Evolutionary conservation across 2,329 filamentous ascomycete genomes (phyloP).

Genomic region (Aspergillus sergii): DNA sequence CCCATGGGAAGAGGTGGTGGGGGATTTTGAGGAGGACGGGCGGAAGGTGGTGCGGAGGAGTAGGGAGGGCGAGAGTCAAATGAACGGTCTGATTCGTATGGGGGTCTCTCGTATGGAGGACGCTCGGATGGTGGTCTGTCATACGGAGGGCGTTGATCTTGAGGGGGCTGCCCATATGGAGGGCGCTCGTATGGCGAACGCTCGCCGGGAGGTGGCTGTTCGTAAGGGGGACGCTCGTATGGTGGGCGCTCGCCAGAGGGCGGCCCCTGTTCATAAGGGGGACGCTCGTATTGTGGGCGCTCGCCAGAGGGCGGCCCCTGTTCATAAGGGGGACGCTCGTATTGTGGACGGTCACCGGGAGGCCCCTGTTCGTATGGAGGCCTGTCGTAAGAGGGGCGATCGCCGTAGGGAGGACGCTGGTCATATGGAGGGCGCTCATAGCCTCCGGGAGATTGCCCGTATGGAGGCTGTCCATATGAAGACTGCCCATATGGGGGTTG

Average conservation of each 20-base stretch:
- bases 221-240: slow-evolving; percentile 12
- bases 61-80: slow-evolving; percentile 38
- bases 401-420: slow-evolving; percentile 2
- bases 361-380: slow-evolving; percentile 10
- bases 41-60: slow-evolving; percentile 25
- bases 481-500: slow-evolving; percentile 6
- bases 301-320: neutral
- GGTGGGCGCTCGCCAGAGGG: slow-evolving; percentile 6
- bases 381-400: slow-evolving; percentile 4
- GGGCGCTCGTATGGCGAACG: slow-evolving; percentile 17
- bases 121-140: slow-evolving; percentile 19
- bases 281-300: slow-evolving; percentile 13
- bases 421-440: slow-evolving; percentile 17
- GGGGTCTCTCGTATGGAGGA: slow-evolving; percentile 14
- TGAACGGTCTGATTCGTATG: slow-evolving; percentile 21
- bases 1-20: slow-evolving; percentile 59
- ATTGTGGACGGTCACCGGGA: slow-evolving; percentile 7
- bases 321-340: slow-evolving; percentile 12
- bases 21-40: slow-evolving; percentile 39
- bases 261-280: slow-evolving; percentile 9
- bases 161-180: slow-evolving; percentile 13
- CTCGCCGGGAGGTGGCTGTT: neutral
- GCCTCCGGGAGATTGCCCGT: slow-evolving; percentile 1
- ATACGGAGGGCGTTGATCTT: slow-evolving; percentile 16
- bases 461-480: slow-evolving; percentile 8